A percentile compares a stretch with the other conserved stretches of the same genome.
phyloP scores from a whole-genome alignment of 192 early-diverging fungal species.

The Coemansia sp. region DNA sequence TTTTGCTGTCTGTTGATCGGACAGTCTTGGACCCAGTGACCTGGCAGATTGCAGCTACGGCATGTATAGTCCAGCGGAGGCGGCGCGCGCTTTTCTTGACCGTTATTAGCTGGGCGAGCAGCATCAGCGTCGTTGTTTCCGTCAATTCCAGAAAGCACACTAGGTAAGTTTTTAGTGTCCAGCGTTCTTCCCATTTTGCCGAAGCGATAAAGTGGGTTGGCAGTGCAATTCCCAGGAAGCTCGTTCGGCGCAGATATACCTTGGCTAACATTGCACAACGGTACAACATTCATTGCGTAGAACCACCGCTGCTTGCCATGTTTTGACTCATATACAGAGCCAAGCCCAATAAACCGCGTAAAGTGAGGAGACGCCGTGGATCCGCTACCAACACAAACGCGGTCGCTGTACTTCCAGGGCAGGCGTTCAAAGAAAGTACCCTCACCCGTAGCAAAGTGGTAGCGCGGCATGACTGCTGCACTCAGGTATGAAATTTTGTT shows the following conservation, averaged over 20 bases:
- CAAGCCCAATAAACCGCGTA: conserved; percentile 85
- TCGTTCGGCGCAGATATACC: conserved; percentile 19
- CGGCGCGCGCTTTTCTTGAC: conserved; percentile 9
- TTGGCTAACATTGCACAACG: conserved; percentile 55
- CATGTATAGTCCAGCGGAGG: conserved; percentile 63
- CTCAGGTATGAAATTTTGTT: conserved; percentile 45
- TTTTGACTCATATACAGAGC: conserved; percentile 59
- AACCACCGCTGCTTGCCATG: conserved; percentile 80
- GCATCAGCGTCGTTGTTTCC: conserved; percentile 54
- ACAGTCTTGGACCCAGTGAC: conserved; percentile 68
- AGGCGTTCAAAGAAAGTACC: conserved; percentile 79
- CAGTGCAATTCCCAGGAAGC: conserved; percentile 58
- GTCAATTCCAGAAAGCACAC: conserved; percentile 36
- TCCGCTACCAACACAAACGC: conserved; percentile 22
- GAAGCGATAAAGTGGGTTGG: conserved; percentile 51
- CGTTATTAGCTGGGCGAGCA: conserved; percentile 24
- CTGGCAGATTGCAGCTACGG: conserved; percentile 61
- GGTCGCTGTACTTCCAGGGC: conserved; percentile 63
- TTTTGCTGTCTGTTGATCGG: conserved; percentile 52
- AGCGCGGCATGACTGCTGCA: conserved; percentile 71
- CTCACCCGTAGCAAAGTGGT: conserved; percentile 79
- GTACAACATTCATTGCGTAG: conserved; percentile 84
- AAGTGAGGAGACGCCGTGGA: conserved; percentile 20
- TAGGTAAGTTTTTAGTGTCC: conserved; percentile 14
- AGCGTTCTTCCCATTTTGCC: conserved; percentile 12